Conservation (phyloP, 306 rosid species). For the Cicer yamashitae region DNA sequence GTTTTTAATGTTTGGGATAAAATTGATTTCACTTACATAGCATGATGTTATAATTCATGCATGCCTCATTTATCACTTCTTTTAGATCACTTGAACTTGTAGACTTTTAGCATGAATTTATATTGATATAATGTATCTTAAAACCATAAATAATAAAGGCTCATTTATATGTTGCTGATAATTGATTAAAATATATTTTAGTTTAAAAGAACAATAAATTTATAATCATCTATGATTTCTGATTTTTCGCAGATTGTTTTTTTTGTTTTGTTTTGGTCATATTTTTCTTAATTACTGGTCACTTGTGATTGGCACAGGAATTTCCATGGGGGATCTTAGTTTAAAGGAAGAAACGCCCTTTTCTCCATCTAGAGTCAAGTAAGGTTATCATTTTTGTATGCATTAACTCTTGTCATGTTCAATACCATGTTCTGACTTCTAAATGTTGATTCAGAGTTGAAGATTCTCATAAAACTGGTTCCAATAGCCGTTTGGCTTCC, state of each 20-base stretch:
- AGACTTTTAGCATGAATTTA: conserved; percentile 9
- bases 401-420: conserved; percentile 33
- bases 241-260: conserved; percentile 28
- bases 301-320: conserved; percentile 56
- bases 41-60: conserved; percentile 17
- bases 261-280: conserved; percentile 28
- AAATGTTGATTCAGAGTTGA: conserved; percentile 65
- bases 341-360: conserved; percentile 82
- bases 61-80: conserved; percentile 12
- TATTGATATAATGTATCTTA: background rate
- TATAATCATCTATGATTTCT: conserved; percentile 44
- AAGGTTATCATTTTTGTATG: conserved; percentile 46
- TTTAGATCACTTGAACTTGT: conserved; percentile 26
- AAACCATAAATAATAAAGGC: conserved; percentile 5
- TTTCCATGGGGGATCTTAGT: conserved; percentile 74
- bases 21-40: conserved; percentile 11
- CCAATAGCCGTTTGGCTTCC: conserved; percentile 68
- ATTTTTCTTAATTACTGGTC: conserved; percentile 30
- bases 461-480: conserved; percentile 79
- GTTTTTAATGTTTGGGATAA: background rate
- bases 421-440: conserved; percentile 41
- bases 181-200: conserved; percentile 34
- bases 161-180: conserved; percentile 19
- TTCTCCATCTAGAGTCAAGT: conserved; percentile 88
- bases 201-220: background rate